These are phyloP conservation scores for Cladorrhinum sp. DNA, from an alignment of 2,329 filamentous ascomycete genomes.

Conservation along the genomic window DNA sequence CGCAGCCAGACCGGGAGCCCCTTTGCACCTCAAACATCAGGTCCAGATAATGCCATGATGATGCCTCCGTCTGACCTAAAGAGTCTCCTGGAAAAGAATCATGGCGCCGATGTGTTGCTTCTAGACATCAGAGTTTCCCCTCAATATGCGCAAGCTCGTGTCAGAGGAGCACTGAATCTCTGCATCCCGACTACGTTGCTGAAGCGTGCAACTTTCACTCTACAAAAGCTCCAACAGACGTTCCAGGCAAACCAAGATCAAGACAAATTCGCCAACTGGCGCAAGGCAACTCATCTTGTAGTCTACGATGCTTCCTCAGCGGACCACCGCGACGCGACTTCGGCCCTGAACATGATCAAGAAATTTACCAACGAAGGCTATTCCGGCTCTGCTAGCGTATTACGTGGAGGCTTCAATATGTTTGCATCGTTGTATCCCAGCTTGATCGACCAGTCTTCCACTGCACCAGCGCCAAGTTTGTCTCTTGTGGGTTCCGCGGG, in stretches of 20 bases:
- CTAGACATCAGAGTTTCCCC: constrained; percentile 85
- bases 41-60: constrained; percentile 47
- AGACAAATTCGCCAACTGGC: constrained; percentile 74
- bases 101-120: constrained; percentile 55
- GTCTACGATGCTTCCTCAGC: constrained; percentile 81
- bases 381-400: constrained; percentile 67
- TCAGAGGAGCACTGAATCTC: constrained; percentile 80
- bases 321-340: constrained; percentile 74
- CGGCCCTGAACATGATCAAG: constrained; percentile 82
- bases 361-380: constrained; percentile 89
- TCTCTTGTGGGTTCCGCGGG: constrained; percentile 47
- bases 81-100: constrained; percentile 48
- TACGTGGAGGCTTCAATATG: constrained; percentile 76
- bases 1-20: constrained; percentile 39
- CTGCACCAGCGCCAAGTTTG: constrained; percentile 43
- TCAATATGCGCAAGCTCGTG: constrained; percentile 71
- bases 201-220: constrained; percentile 85
- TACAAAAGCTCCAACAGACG: constrained; percentile 81
- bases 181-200: constrained; percentile 93
- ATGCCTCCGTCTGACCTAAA: constrained; percentile 54
- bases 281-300: constrained; percentile 69
- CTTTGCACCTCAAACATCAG: constrained; percentile 51
- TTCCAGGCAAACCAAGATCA: constrained; percentile 72
- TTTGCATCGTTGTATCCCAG: constrained; percentile 67
- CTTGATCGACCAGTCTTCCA: constrained; percentile 54